Percentiles rank a stretch among this genome's conserved stretches.
Evolutionary conservation across 371 early-diverging fungal genomes (phyloP).

Genomic region (Chytridiales sp.): DNA sequence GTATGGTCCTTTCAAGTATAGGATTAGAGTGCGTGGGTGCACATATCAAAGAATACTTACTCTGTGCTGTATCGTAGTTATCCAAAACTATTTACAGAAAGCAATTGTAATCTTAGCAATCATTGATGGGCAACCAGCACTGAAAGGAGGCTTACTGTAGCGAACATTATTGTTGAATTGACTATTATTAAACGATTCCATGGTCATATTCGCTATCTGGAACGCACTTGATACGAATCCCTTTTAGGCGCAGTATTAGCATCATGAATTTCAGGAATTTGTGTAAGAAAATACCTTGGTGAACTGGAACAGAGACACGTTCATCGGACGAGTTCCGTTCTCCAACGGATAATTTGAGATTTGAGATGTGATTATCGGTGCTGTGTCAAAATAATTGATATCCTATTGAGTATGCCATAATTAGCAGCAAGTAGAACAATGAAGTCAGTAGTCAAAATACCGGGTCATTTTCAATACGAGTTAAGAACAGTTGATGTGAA

Average conservation of each 20-base stretch:
- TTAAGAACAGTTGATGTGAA: neutral
- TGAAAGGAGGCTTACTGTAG: neutral
- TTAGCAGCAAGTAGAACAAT: neutral
- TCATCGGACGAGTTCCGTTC: too few relatives aligned
- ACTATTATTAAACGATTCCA: neutral
- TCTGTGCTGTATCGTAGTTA: neutral
- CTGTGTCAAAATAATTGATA: too few relatives aligned
- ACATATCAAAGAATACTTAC: neutral
- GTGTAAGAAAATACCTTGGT: too few relatives aligned
- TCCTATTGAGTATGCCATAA: neutral
- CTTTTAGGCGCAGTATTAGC: neutral
- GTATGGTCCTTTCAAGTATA: neutral
- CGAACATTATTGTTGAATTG: neutral
- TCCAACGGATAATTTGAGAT: neutral
- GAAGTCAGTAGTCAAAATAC: neutral
- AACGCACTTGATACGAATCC: neutral
- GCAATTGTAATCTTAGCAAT: too few relatives aligned
- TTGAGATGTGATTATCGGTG: neutral
- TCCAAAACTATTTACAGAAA: neutral
- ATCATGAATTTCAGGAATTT: too few relatives aligned
- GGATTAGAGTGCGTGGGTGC: too few relatives aligned
- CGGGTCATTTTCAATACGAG: neutral
- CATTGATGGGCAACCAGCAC: too few relatives aligned
- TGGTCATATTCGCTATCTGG: neutral
- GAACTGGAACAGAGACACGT: neutral